These are phyloP conservation scores for Beta corolliflora DNA, from an alignment of 179 eudicot species.

Conservation along the genomic window DNA sequence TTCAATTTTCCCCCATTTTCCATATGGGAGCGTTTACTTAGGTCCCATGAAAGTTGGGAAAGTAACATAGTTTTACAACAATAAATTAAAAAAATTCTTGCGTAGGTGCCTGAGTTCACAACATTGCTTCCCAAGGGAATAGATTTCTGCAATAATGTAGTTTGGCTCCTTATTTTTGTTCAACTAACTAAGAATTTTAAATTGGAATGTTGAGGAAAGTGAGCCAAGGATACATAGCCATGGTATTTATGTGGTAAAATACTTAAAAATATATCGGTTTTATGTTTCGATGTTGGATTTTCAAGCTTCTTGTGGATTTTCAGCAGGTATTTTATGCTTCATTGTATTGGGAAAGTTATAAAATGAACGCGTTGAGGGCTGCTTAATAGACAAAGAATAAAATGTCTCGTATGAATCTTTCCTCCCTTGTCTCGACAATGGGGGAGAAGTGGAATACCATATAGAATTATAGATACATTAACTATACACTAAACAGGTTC, in stretches of 20 bases:
- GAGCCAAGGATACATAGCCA: slow-evolving; percentile 6
- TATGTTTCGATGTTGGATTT: background rate
- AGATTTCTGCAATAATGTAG: slow-evolving; percentile 26
- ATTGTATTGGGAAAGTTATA: background rate
- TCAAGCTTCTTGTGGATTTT: too few relatives aligned
- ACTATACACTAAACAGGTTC: too few relatives aligned
- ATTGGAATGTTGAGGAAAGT: slow-evolving; percentile 1
- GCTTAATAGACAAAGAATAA: too few relatives aligned
- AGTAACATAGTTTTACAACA: slow-evolving; percentile 17
- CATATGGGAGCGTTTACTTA: slow-evolving; percentile 6
- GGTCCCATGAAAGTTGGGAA: slow-evolving; percentile 23
- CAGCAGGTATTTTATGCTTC: background rate
- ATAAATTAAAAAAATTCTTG: slow-evolving; percentile 17
- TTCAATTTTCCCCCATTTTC: slow-evolving; percentile 1
- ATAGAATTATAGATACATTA: too few relatives aligned
- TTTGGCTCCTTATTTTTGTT: slow-evolving; percentile 22
- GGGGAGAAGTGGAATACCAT: too few relatives aligned
- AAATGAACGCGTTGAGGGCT: background rate
- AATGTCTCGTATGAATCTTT: too few relatives aligned
- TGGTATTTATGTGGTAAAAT: background rate
- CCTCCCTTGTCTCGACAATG: too few relatives aligned
- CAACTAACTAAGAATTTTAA: slow-evolving; percentile 14
- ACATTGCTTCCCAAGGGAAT: slow-evolving; percentile 8
- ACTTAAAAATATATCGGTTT: background rate
- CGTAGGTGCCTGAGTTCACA: slow-evolving; percentile 2